A percentile compares a stretch with the other conserved stretches of the same genome.
phyloP scores from a whole-genome alignment of 495 filamentous ascomycete genomes.

The Neurospora sp. region DNA sequence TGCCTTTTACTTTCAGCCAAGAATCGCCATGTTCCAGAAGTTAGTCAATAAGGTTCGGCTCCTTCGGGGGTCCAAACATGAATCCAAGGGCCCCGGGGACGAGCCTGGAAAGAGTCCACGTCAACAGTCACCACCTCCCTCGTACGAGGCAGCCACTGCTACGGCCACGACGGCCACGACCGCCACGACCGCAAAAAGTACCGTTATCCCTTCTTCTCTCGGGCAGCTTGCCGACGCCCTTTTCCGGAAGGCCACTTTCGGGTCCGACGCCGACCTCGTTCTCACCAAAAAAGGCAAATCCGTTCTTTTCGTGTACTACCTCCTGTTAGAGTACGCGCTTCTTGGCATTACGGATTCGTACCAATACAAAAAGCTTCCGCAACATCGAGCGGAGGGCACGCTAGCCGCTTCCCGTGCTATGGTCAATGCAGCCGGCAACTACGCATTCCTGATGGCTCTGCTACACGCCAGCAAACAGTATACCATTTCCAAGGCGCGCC shows the following conservation, averaged over 20 bases:
- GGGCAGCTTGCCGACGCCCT: not conserved
- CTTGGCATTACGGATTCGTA: fast-evolving
- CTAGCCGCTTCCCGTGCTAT: not conserved
- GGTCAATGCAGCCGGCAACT: not conserved
- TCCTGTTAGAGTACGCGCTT: not conserved
- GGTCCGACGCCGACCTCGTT: not conserved
- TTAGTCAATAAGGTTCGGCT: no score
- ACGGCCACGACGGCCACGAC: no score
- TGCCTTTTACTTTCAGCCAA: not conserved
- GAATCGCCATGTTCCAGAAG: not conserved
- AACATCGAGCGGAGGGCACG: not conserved
- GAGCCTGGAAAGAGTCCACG: not conserved
- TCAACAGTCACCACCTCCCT: not conserved
- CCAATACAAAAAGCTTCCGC: not conserved
- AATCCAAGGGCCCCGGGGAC: not conserved
- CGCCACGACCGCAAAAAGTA: no score
- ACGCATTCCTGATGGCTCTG: not conserved
- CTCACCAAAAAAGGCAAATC: not conserved
- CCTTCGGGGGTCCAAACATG: not conserved
- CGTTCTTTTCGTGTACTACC: not conserved
- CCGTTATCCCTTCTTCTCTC: not conserved
- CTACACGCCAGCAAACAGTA: not conserved
- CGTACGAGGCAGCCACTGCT: not conserved
- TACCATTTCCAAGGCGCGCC: not conserved
- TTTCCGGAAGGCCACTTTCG: not conserved